Percentiles rank a stretch among this genome's conserved stretches.
These are phyloP conservation scores for Lecanicillium sp. DNA, from an alignment of 2,329 filamentous ascomycete species.

Conservation along the genomic window DNA sequence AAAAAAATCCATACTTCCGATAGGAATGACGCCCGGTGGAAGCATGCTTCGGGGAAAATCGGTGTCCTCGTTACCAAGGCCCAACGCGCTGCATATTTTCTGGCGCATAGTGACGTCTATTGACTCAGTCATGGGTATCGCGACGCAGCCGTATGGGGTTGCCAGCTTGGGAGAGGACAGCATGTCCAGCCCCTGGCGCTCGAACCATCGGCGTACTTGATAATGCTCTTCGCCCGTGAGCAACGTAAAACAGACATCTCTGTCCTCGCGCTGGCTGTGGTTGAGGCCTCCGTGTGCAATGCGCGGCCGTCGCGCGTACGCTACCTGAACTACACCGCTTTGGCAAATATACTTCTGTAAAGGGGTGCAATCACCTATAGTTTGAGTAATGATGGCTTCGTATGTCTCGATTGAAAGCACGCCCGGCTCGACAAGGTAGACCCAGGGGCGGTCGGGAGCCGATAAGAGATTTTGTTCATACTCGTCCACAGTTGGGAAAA, in stretches of 20 bases:
- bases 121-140: background rate
- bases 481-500: background rate
- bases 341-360: background rate
- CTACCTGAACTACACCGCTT: background rate
- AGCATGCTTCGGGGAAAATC: background rate
- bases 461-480: background rate
- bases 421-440: background rate
- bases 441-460: background rate
- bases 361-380: background rate
- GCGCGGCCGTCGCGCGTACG: background rate
- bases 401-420: background rate
- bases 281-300: background rate
- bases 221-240: no score
- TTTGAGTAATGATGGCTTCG: background rate
- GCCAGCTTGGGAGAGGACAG: background rate
- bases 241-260: background rate
- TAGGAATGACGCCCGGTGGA: background rate
- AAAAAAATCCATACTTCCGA: background rate
- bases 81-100: background rate
- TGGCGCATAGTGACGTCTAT: background rate
- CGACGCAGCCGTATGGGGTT: background rate
- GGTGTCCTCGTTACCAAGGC: background rate
- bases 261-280: background rate
- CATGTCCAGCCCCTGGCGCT: no score
- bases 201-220: no score